Base-by-base conservation (phyloP, 2,329 filamentous ascomycete species). In the Aspergillus sp. region DNA sequence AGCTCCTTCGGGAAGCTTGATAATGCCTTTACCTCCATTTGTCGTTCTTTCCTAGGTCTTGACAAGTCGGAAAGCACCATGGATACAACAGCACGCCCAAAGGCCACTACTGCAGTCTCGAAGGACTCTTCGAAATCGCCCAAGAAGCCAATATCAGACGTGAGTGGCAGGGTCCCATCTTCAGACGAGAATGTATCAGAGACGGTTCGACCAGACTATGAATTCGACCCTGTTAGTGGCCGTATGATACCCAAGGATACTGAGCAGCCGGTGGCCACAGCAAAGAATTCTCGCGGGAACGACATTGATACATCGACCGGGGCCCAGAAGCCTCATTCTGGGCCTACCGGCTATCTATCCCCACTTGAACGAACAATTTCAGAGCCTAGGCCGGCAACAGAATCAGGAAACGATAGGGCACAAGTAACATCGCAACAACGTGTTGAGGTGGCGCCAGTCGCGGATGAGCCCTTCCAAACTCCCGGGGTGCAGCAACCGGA, bases 201-300 rank as follows among this genome's bases (percentile, higher is more conserved):
- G 10, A 39, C 21, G 4, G 17, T 52, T 50, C 48, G 38, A 17
- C 23, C 55, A 28, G 30, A 41, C n/a, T 57, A 73, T 59, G 69
- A 73, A 53, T 80, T 78, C 62, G 78, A 80, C 43, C 78, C 78
- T 8, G 76, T 80, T 36, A 76, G 71, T 58, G 76, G 77, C 32
- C 72, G 77, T 21, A 80, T 80, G 73, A 67, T 74, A 7, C 73
- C 69, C 2, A 65, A 63, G 52, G 49, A 59, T 51, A 41, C 58
- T 28, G 10, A 41, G 48, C 7, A 25, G 17, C 45, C 45, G 9
- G 41, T 53, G 47, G 32, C 25, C 36, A 12, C 28, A 19, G 36
- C 43, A 12, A 21, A 21, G 6, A 5, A 13, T 38, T 25, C 15
- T 21, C 25, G 30, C 6, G 32, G 58, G 19, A 62, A 55, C 25